Base-by-base conservation (phyloP, 768 basidiomycete genomes). In the Agrocybe praecox region DNA sequence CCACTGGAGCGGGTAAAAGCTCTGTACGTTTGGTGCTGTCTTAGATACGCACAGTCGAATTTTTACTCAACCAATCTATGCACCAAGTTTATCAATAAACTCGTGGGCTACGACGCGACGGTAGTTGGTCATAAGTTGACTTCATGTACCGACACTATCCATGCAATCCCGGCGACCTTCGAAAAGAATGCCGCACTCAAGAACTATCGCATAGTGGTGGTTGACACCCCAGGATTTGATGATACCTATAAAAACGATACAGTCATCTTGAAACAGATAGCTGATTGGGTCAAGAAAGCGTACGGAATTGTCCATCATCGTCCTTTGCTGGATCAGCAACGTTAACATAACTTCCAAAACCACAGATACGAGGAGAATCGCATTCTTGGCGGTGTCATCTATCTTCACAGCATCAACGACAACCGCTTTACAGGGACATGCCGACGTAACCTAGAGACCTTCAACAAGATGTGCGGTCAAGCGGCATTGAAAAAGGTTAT, bases 161-260 rank as follows among this genome's bases (percentile, higher is more conserved):
- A n/a, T 7, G 18, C 14, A 12, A 33, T 34, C 33, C 26, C 18
- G 10, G 18, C 32, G 12, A 40, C 12, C 3, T 40, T 40, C 36
- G 14, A 14, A 10, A 29, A 36, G 6, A 11, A 5, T 33, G 1
- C 26, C 15, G 26, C 18, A 6, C 32, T 49, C 17, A 36, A 18
- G 29, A 12, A 34, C 17, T 18, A 33, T 12, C 26, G 29, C 14
- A 14, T 49, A 9, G 7, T n/a, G 19, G 9, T 49, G 14, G 29
- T 49, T 6, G 49, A 49, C 32, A 49, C 49, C 32, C 49, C 33
- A 18, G 26, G 49, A n/a, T 49, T 49, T 49, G 49, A 49, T 29
- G 49, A 49, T 19, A 36, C 49, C 49, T 49, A 36, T 18, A 18
- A 10, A 19, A 8, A 32, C 15, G 49, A n/a, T 18, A 17, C 33